Percentiles rank a stretch among this genome's conserved stretches.
phyloP scores from a whole-genome alignment of 108 stramenopile genomes.

The Mediolabrus comicus region DNA sequence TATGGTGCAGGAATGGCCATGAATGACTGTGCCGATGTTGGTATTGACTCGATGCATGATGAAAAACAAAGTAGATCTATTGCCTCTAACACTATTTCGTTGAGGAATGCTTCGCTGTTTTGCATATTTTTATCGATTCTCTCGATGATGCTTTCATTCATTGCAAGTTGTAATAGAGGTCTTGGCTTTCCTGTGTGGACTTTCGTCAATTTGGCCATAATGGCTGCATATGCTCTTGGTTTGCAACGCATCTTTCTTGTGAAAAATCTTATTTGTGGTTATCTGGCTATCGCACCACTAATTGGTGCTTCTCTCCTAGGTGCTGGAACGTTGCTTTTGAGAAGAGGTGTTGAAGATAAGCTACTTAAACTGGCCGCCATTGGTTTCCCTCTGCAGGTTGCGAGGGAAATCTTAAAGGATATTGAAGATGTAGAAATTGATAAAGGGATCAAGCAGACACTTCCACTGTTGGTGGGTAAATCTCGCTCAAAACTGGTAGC shows the following conservation, averaged over 20 bases:
- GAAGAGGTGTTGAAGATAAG: not conserved
- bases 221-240: slow-evolving; percentile 30
- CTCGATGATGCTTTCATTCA: not conserved
- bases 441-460: slow-evolving; percentile 21
- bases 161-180: not conserved
- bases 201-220: slow-evolving; percentile 24
- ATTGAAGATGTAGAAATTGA: slow-evolving; percentile 45
- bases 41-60: slow-evolving; percentile 6
- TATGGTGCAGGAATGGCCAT: slow-evolving; percentile 44
- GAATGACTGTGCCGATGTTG: slow-evolving; percentile 31
- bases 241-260: slow-evolving; percentile 35
- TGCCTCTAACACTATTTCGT: slow-evolving; percentile 5
- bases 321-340: not conserved
- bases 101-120: slow-evolving; percentile 14
- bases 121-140: slow-evolving; percentile 1
- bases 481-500: slow-evolving; percentile 11
- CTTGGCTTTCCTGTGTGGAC: slow-evolving; percentile 16
- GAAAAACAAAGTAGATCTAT: slow-evolving; percentile 13
- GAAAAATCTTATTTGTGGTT: slow-evolving; percentile 40
- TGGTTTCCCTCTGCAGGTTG: slow-evolving; percentile 27
- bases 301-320: slow-evolving; percentile 20
- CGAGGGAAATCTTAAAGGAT: slow-evolving; percentile 45
- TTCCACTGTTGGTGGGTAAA: slow-evolving; percentile 18
- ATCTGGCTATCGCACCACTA: slow-evolving; percentile 35
- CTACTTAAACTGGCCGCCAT: slow-evolving; percentile 15